A percentile compares a stretch with the other conserved stretches of the same genome.
phyloP scores from a whole-genome alignment of 805 yeast genomes.

The Blastobotrys attinorum region DNA sequence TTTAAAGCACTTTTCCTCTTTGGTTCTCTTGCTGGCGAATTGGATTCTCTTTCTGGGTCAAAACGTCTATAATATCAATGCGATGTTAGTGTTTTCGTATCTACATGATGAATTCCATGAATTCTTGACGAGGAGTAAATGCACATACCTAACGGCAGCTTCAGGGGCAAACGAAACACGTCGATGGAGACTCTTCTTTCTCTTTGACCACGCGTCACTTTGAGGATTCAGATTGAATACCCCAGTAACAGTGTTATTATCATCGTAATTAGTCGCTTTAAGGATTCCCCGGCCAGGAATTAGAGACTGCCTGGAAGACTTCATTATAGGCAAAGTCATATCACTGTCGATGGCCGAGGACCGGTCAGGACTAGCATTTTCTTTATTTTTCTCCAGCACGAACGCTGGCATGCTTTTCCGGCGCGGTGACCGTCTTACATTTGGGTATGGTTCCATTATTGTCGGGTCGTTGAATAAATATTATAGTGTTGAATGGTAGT shows the following conservation, averaged over 20 bases:
- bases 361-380: conserved; percentile 29
- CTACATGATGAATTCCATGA: no score
- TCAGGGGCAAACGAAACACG: conserved; percentile 75
- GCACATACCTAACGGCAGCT: conserved; percentile 5
- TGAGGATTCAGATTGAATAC: conserved; percentile 27
- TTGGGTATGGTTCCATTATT: not conserved
- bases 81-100: not conserved
- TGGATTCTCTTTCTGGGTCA: not conserved
- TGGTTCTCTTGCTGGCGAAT: not conserved
- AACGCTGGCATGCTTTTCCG: conserved; percentile 61
- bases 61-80: not conserved
- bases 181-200: conserved; percentile 30
- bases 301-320: conserved; percentile 27
- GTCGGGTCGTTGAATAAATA: no score
- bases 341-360: no score
- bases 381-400: conserved; percentile 72
- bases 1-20: not conserved
- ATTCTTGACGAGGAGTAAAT: not conserved
- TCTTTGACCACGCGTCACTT: no score
- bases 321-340: conserved; percentile 1
- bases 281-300: conserved; percentile 35
- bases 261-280: conserved; percentile 24
- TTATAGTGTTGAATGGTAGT: no score
- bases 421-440: conserved; percentile 33
- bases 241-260: conserved; percentile 32